A percentile compares a stretch with the other conserved stretches of the same genome.
These are phyloP conservation scores for Abrus precatorius DNA, from an alignment of 306 rosid species.

Conservation along the genomic window DNA sequence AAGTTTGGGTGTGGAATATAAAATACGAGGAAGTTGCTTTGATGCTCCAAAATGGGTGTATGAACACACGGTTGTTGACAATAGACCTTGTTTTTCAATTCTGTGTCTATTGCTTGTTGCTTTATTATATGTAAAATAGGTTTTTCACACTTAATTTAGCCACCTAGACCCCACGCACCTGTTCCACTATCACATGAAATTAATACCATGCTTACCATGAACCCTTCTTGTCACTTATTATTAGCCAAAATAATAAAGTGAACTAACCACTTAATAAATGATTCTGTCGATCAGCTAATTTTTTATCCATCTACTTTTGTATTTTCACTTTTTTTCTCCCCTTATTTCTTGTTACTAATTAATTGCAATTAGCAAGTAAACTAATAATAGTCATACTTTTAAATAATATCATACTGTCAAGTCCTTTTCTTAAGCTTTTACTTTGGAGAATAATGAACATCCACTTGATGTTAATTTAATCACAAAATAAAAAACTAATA, in stretches of 20 bases:
- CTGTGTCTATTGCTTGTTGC: not conserved
- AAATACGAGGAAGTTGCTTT: not conserved
- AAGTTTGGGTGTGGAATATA: constrained; percentile 42
- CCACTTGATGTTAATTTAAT: not conserved
- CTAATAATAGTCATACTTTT: not conserved
- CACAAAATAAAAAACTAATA: not conserved
- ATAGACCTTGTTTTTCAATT: not conserved
- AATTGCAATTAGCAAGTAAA: not conserved
- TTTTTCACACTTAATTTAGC: not conserved
- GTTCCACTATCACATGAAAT: not conserved
- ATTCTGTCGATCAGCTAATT: not conserved
- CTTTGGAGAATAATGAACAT: not conserved
- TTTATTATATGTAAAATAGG: not conserved
- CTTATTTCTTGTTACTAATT: not conserved
- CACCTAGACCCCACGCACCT: not conserved
- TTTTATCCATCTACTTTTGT: not conserved
- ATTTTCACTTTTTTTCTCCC: not conserved
- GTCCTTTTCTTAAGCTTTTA: not conserved
- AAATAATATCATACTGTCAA: not conserved
- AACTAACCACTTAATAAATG: not conserved
- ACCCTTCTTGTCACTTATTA: not conserved
- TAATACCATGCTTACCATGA: not conserved
- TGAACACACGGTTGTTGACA: not conserved
- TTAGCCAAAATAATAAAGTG: not conserved
- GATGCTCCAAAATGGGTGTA: not conserved